These are phyloP conservation scores for Harringtonia aguacate DNA, from an alignment of 2,329 filamentous ascomycete species.

Conservation along the genomic window DNA sequence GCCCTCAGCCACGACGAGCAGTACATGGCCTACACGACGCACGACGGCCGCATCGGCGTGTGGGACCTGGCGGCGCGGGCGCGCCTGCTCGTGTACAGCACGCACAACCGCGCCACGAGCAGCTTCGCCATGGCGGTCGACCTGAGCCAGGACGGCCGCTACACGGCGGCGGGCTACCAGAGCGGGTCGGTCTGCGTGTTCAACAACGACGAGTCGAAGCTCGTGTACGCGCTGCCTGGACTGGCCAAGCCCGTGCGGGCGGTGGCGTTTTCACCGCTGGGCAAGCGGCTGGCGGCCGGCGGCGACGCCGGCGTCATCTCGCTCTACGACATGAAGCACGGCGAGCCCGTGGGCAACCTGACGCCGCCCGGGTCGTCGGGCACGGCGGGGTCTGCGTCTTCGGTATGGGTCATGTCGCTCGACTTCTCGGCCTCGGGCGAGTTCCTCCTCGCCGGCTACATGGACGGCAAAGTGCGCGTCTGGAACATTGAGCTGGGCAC, in stretches of 20 bases:
- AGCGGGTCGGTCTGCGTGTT: constrained; percentile 91
- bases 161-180: constrained; percentile 87
- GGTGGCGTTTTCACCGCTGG: constrained; percentile 78
- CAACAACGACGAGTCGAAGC: constrained; percentile 77
- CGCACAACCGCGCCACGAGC: constrained; percentile 46
- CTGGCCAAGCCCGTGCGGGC: constrained; percentile 78
- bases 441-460: constrained; percentile 75
- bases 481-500: constrained; percentile 79
- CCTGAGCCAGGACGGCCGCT: constrained; percentile 65
- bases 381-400: constrained; percentile 45
- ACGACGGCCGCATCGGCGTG: constrained; percentile 79
- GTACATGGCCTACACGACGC: constrained; percentile 77
- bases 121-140: constrained; percentile 87
- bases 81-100: constrained; percentile 50
- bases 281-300: constrained; percentile 75
- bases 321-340: constrained; percentile 83
- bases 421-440: constrained; percentile 94
- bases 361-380: constrained; percentile 19
- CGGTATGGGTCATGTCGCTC: constrained; percentile 79
- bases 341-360: constrained; percentile 84
- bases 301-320: constrained; percentile 84
- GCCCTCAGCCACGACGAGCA: constrained; percentile 75
- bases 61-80: constrained; percentile 58
- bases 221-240: constrained; percentile 78
- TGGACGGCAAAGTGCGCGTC: constrained; percentile 91